Evolutionary conservation across 2,329 filamentous ascomycete genomes (phyloP), one percentile per base, ranked within the genome.

Genomic region (Neocucurbitaria cava): DNA sequence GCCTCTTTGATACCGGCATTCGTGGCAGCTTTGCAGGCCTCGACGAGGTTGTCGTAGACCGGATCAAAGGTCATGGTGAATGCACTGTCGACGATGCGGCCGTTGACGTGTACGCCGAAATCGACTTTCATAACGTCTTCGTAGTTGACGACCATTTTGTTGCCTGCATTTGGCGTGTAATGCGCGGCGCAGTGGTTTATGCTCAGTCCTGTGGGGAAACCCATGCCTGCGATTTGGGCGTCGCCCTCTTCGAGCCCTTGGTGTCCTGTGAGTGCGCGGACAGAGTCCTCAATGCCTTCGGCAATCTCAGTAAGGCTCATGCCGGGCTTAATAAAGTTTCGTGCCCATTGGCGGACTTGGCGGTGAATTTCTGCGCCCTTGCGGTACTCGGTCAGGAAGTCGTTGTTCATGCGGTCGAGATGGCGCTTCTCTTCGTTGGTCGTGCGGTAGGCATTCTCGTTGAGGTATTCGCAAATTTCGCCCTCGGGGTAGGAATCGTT

Each of bases 351-450:
- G 46, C 92, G 88, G 52, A 95, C 91, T 73, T 96, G 90, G 52
- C 92, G 87, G 75, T 96, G 92, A n/a, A 91, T 86, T 77, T 96
- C 91, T n/a, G 91, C 90, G 42, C 87, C 91, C 68, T 93, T 85
- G 58, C 92, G 88, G 75, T 93, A 96, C 69, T 96, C 91, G 56
- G 84, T 82, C 47, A 96, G 77, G 79, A 91, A 93, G 60, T 93
- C 89, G 65, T 85, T 87, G 75, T 92, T 89, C 80, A 92, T 86
- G 69, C 89, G 89, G 75, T 93, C 90, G 49, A 93, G 82, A 69
- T 94, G 87, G 48, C 91, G 85, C 79, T 93, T 92, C 81, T 96
- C 92, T 76, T 94, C 91, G 74, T 82, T 87, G 11, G 91, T 96
- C 3, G 89, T 95, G 52, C 92, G 87, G 75, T 87, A 91, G 36